Conservation (phyloP, 208 protist species). For the Herpetomonas samuelpessoai region DNA sequence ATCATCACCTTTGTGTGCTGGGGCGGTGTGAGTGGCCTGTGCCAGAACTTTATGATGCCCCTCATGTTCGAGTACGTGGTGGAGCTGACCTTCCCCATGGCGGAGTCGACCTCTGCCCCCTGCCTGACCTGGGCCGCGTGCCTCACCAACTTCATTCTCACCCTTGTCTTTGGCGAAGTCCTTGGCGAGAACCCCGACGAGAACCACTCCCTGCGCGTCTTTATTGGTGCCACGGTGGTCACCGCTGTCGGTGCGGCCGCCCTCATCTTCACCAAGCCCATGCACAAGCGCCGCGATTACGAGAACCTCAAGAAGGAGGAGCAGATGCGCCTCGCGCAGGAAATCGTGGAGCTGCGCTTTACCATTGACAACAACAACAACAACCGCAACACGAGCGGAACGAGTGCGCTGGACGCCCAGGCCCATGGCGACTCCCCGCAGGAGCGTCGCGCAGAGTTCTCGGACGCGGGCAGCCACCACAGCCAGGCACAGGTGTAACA, state of each 20-base stretch:
- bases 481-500: too few relatives aligned
- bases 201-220: constrained; percentile 34
- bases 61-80: constrained; percentile 84
- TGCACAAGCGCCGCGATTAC: constrained; percentile 47
- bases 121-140: constrained; percentile 70
- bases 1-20: constrained; percentile 43
- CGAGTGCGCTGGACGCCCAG: too few relatives aligned
- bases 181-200: constrained; percentile 45
- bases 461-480: too few relatives aligned
- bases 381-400: too few relatives aligned
- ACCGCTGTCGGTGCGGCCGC: constrained; percentile 45
- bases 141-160: constrained; percentile 55
- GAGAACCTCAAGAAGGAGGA: constrained; percentile 26
- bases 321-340: constrained; percentile 17
- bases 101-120: constrained; percentile 66
- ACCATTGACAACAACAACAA: background rate
- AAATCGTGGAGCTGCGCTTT: constrained; percentile 7
- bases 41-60: constrained; percentile 81
- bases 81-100: constrained; percentile 76
- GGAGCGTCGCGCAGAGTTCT: too few relatives aligned
- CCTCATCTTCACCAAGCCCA: constrained; percentile 39
- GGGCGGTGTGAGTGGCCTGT: constrained; percentile 59
- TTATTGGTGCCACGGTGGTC: constrained; percentile 60
- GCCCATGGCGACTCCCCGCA: too few relatives aligned
- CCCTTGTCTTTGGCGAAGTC: constrained; percentile 59